Conservation (phyloP, 805 yeast species). For the Schwanniomyces yamadae region DNA sequence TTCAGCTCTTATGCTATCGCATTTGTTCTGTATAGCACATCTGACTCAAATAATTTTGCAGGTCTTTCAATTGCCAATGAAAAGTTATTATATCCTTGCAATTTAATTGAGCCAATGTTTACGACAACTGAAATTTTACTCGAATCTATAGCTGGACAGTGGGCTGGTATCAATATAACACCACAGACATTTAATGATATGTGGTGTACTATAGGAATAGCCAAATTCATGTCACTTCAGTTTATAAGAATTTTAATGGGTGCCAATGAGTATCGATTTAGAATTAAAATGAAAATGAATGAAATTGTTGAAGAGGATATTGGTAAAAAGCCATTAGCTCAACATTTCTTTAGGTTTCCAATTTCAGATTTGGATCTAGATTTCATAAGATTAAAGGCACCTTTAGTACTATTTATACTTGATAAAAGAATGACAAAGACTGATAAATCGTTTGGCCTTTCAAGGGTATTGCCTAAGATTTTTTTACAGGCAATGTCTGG, state of each 20-base stretch:
- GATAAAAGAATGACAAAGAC: conserved; percentile 95
- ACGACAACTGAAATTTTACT: conserved; percentile 65
- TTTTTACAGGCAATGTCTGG: conserved; percentile 95
- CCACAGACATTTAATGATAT: conserved; percentile 76
- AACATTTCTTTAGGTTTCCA: conserved; percentile 66
- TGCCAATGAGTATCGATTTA: conserved; percentile 72
- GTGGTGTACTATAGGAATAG: conserved; percentile 88
- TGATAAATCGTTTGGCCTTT: conserved; percentile 88
- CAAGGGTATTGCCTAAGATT: conserved; percentile 87
- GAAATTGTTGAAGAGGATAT: conserved; percentile 70
- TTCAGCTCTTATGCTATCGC: conserved; percentile 77
- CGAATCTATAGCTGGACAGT: conserved; percentile 76
- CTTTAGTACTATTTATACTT: conserved; percentile 76
- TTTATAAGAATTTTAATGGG: conserved; percentile 77
- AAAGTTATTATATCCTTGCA: conserved; percentile 65
- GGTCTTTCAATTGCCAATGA: conserved; percentile 67
- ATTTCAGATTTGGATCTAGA: conserved; percentile 57
- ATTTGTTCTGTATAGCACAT: conserved; percentile 60
- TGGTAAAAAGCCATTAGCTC: conserved; percentile 78
- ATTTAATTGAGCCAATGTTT: conserved; percentile 75
- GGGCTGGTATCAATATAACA: conserved; percentile 90
- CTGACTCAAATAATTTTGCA: conserved; percentile 60
- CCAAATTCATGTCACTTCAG: conserved; percentile 77
- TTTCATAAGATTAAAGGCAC: conserved; percentile 78
- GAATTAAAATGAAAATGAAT: conserved; percentile 64